Base-by-base conservation (phyloP, 2,329 filamentous ascomycete genomes). In the Alternaria sp. region DNA sequence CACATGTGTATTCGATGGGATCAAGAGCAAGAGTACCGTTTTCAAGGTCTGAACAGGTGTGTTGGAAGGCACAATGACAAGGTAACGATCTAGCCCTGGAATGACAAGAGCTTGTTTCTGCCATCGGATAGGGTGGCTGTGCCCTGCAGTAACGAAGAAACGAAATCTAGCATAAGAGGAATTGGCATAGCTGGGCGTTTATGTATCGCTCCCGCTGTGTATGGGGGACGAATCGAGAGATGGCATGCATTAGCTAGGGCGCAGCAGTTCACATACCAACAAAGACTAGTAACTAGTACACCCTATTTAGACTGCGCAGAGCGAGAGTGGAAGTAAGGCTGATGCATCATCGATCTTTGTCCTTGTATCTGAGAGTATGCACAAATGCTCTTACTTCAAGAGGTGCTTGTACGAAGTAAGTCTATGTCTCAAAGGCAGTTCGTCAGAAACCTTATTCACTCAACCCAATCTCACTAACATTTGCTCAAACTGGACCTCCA, bases 1-100 rank as follows among this genome's bases (percentile, higher is more conserved):
- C 61, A 87, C 85, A 0, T 88, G 86, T 68, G 74, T 89, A 24
- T 89, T 88, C 66, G 87, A 89, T 70, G 88, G 88, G 1, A 82
- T 89, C 2, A 80, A 75, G 64, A 88, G 86, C 72, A 85, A 83
- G 70, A 85, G 79, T 47, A 81, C 79, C 41, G 85, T 87, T 66
- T 80, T 86, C 65, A 81, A 77, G 56, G 72, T 86, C 16, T 78
- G 62, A 61, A 22, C 14, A 12, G 18, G 22, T 20, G 16, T 16
- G 12, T 7, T 6, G 7, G n/a, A 28, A 5, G 1, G 9, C 9
- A 26, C 36, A 14, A n/a, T 9, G 16, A 4, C n/a, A 28, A 16
- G 24, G 16, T 11, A 36, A 20, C 24, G 32, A 12, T 26, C 2
- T 18, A 4, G 39, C 20, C 12, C 11, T 12, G 6, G 12, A 22